A percentile compares a stretch with the other conserved stretches of the same genome.
These are phyloP conservation scores for Pleurotus tuber-regium DNA, from an alignment of 768 basidiomycete genomes.

Conservation along the genomic window DNA sequence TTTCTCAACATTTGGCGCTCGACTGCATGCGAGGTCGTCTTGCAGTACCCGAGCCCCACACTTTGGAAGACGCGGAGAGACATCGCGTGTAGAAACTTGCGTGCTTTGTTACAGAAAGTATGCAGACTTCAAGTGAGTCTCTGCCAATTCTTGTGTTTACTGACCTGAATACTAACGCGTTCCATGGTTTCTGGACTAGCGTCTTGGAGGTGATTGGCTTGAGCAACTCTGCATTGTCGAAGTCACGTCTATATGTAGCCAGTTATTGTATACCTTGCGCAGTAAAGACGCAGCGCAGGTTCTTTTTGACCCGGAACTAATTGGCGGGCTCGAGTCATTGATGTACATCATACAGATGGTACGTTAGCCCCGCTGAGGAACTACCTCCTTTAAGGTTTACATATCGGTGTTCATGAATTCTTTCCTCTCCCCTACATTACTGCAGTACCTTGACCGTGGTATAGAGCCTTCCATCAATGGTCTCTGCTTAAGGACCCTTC, in stretches of 20 bases:
- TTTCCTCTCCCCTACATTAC: no score
- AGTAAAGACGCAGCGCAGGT: slow-evolving; percentile 6
- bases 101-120: not conserved
- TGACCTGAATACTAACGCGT: not conserved
- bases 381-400: not conserved
- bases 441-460: slow-evolving; percentile 6
- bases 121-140: slow-evolving; percentile 2
- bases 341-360: slow-evolving; percentile 6
- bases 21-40: slow-evolving; percentile 4
- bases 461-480: slow-evolving; percentile 3
- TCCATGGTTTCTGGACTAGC: not conserved
- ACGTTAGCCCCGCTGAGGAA: no score
- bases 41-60: not conserved
- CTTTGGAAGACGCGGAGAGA: slow-evolving; percentile 6
- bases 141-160: not conserved
- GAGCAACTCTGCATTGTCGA: slow-evolving; percentile 3
- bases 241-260: slow-evolving; percentile 7
- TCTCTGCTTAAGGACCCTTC: not conserved
- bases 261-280: slow-evolving; percentile 8
- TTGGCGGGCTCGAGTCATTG: slow-evolving; percentile 5
- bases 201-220: slow-evolving; percentile 2
- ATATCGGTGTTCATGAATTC: no score
- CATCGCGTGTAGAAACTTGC: not conserved
- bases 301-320: slow-evolving; percentile 3
- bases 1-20: slow-evolving; percentile 9